A percentile compares a stretch with the other conserved stretches of the same genome.
Conservation (phyloP, 108 stramenopile species). For the Cyclotella baltica region DNA sequence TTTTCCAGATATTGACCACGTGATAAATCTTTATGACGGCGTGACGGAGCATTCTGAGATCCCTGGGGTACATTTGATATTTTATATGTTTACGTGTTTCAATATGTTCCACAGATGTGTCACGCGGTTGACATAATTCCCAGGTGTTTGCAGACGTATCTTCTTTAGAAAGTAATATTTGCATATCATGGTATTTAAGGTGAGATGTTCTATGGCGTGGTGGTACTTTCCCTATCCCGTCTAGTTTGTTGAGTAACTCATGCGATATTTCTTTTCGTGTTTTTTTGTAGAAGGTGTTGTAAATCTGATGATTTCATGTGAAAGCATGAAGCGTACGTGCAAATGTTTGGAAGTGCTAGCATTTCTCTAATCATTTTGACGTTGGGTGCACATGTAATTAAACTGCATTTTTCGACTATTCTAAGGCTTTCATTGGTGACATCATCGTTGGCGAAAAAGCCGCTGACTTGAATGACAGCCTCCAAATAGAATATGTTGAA, state of each 20-base stretch:
- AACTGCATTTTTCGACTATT: constrained; percentile 17
- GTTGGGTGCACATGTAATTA: constrained; percentile 33
- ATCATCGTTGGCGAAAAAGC: constrained; percentile 12
- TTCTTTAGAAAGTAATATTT: constrained; percentile 30
- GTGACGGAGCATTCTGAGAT: constrained; percentile 23
- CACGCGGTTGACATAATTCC: constrained; percentile 19
- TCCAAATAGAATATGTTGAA: constrained; percentile 32
- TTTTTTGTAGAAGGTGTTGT: neutral
- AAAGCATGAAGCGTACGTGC: constrained; percentile 15
- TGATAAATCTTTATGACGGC: constrained; percentile 45
- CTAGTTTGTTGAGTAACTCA: neutral
- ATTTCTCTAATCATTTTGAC: constrained; percentile 43
- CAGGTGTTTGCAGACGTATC: constrained; percentile 2
- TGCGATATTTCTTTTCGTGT: neutral
- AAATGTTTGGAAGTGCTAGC: too few relatives aligned
- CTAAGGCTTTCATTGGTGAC: neutral
- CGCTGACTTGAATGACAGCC: constrained; percentile 15
- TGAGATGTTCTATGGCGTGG: constrained; percentile 12
- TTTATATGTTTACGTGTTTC: neutral
- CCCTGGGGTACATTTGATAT: constrained; percentile 32
- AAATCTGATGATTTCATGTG: constrained; percentile 8
- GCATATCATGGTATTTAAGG: constrained; percentile 19
- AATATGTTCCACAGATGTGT: neutral
- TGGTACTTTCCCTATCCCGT: constrained; percentile 8
- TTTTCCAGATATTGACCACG: constrained; percentile 52